These are phyloP conservation scores for Cutaneotrichosporon cyanovorans DNA, from an alignment of 1,284 basidiomycete species.

Conservation along the genomic window DNA sequence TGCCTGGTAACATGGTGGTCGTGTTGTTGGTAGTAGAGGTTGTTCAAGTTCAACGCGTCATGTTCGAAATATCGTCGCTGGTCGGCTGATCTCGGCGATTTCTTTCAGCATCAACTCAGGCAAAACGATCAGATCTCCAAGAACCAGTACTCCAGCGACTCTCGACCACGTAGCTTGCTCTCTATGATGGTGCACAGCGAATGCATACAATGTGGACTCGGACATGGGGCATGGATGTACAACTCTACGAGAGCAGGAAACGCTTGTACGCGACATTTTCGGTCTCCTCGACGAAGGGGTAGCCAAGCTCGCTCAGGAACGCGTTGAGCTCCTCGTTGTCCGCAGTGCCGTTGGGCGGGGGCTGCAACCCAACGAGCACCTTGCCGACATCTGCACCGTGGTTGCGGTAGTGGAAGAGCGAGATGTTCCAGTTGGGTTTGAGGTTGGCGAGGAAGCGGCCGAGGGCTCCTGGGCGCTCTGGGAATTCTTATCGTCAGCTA, in stretches of 20 bases:
- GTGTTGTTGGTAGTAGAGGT: no score
- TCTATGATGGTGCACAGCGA: no score
- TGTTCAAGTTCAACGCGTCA: no score
- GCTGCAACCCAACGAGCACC: constrained; percentile 88
- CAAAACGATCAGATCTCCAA: no score
- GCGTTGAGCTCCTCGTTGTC: constrained; percentile 56
- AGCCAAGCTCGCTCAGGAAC: constrained; percentile 72
- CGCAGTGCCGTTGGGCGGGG: constrained; percentile 56
- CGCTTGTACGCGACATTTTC: constrained; percentile 76
- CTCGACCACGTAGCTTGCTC: no score
- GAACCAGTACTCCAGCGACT: no score
- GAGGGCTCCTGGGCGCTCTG: constrained; percentile 86
- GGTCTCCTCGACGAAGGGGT: constrained; percentile 88
- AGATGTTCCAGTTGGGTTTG: constrained; percentile 85
- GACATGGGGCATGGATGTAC: no score
- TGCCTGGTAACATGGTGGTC: no score
- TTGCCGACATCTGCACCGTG: constrained; percentile 83
- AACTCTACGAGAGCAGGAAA: constrained; percentile 50
- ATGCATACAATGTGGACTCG: no score
- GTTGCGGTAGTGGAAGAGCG: constrained; percentile 94
- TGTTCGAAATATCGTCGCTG: no score
- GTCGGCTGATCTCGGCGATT: no score
- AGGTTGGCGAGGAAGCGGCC: constrained; percentile 79
- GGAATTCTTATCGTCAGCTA: constrained; percentile 65
- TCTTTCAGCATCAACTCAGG: no score